phyloP scores from a whole-genome alignment of 169 alveolate genomes.

The Cyclospora cayetanensis region DNA sequence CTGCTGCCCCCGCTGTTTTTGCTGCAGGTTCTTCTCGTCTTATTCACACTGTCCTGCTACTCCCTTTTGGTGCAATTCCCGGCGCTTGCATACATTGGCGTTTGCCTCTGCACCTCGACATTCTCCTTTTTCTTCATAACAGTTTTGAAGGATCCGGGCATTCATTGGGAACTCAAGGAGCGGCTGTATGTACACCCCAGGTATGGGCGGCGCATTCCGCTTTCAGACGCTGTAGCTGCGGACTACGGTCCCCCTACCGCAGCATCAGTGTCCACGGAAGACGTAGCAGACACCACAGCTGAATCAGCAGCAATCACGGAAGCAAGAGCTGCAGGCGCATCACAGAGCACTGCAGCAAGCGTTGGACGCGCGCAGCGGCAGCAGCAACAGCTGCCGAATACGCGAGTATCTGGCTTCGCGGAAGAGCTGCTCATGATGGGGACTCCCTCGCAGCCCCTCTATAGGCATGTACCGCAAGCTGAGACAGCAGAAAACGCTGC shows the following conservation, averaged over 20 bases:
- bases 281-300: not conserved
- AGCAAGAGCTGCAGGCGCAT: not conserved
- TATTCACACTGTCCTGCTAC: not conserved
- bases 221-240: not conserved
- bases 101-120: not conserved
- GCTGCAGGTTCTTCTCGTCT: constrained; percentile 5
- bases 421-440: too few relatives aligned
- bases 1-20: not conserved
- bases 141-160: constrained; percentile 50
- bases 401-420: too few relatives aligned
- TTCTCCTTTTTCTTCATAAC: constrained; percentile 2
- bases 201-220: not conserved
- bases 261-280: not conserved
- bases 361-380: not conserved
- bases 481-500: too few relatives aligned
- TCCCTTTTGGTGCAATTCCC: not conserved
- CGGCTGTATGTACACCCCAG: not conserved
- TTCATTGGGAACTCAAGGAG: constrained; percentile 2
- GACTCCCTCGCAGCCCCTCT: too few relatives aligned
- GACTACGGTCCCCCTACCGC: not conserved
- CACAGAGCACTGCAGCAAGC: not conserved
- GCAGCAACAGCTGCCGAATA: not conserved
- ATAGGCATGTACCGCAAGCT: too few relatives aligned
- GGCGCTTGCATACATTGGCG: not conserved
- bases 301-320: not conserved